Base-by-base conservation (phyloP, 2,329 filamentous ascomycete genomes). In the Aaosphaeria pasadenensis region DNA sequence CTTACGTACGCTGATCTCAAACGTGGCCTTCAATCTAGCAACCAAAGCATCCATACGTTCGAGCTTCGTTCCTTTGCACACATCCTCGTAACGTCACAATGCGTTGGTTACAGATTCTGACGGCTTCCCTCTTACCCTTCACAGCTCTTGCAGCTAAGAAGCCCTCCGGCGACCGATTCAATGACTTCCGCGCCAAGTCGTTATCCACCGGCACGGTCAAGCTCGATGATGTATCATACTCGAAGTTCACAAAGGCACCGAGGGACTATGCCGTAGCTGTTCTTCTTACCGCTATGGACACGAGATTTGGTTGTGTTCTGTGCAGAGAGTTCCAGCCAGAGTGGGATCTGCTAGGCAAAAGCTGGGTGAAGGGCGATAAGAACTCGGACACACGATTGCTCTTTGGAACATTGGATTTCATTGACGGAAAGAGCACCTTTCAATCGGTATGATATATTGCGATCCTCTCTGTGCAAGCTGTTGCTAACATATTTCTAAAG, bases 301-400 rank as follows among this genome's bases (percentile, higher is more conserved):
- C 84, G 31, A 83, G 89, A 49, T 96, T 89, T 67, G 89, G 88
- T 51, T 99, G 94, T 70, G 77, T 85, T 56, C 77, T 97, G 43
- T 99, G 94, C 71, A 82, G 84, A 45, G 89, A 95, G 45, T 96
- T 99, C 71, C 88, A 96, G 70, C 87, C 91, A 1, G 94, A 99
- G 73, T 99, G 91, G 88, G 88, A 95, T 47, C 72, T 97, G 46
- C 74, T 99, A 46, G 83, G 83, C 46, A 88, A 84, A 71, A 94
- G 88, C 73, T 99, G 94, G 94, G 79, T 79, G 53, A 90, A 88
- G 70, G 91, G 89, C 6, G 88, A 95, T 71, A 89, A 87, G 75
- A 76, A 82, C 50, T 86, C 79, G 45, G 80, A 89, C 56, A 87
- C 85, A 30, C 81, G 86, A 52, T 62, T 95, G 55, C 70, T 97